Percentiles rank a stretch among this genome's conserved stretches.
These are phyloP conservation scores for Mycosarcoma mackinlayi DNA, from an alignment of 1,284 basidiomycete species.

Conservation along the genomic window DNA sequence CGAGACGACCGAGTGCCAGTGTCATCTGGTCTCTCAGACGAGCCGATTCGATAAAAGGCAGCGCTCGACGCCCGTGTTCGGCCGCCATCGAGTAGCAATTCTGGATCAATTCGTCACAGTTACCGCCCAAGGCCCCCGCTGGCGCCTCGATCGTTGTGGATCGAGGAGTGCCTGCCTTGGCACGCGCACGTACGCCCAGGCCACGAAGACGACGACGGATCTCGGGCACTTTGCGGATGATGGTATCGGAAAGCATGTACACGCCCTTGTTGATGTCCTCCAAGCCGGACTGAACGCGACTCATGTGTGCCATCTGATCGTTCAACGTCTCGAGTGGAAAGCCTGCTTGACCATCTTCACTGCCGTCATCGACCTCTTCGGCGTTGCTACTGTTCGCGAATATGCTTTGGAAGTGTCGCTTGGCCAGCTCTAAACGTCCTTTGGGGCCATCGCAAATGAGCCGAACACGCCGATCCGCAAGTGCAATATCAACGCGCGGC, in stretches of 20 bases:
- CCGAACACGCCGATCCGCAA: slow-evolving; percentile 64
- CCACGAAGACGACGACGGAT: slow-evolving; percentile 49
- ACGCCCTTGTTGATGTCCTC: slow-evolving; percentile 89
- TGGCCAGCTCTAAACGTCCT: slow-evolving; percentile 79
- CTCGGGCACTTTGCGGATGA: slow-evolving; percentile 76
- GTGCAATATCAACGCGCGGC: slow-evolving; percentile 59
- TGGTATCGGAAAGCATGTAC: slow-evolving; percentile 89
- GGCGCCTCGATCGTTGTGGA: slow-evolving; percentile 28
- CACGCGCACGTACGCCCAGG: slow-evolving; percentile 18
- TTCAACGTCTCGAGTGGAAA: slow-evolving; percentile 74
- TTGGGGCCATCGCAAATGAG: slow-evolving; percentile 77
- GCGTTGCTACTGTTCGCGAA: slow-evolving; percentile 31
- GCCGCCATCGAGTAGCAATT: slow-evolving; percentile 98
- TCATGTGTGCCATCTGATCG: slow-evolving; percentile 91
- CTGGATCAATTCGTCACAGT: slow-evolving; percentile 79
- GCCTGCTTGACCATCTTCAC: slow-evolving; percentile 37
- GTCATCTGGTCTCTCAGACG: slow-evolving; percentile 61
- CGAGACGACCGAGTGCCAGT: slow-evolving; percentile 58
- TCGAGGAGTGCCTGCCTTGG: slow-evolving; percentile 19
- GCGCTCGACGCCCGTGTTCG: slow-evolving; percentile 72
- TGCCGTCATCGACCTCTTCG: slow-evolving; percentile 59
- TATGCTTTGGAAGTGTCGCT: slow-evolving; percentile 76
- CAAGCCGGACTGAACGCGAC: slow-evolving; percentile 86
- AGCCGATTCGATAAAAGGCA: slow-evolving; percentile 65
- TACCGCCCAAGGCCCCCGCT: slow-evolving; percentile 31